Percentiles rank a stretch among this genome's conserved stretches.
Evolutionary conservation across 305 asterid species (phyloP).

Genomic region (Plantago rigida): DNA sequence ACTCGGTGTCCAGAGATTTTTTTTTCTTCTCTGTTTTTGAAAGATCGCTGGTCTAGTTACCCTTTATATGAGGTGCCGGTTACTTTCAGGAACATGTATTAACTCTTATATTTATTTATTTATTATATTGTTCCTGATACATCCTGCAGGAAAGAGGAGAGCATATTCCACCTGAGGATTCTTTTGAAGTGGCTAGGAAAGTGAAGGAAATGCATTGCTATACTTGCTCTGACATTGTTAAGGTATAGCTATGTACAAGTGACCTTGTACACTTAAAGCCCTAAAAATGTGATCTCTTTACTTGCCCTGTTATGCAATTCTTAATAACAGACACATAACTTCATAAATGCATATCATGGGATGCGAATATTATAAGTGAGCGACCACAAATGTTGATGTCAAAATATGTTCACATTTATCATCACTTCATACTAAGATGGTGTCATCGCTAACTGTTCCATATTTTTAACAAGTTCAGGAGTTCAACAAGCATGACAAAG

Average conservation of each 20-base stretch:
- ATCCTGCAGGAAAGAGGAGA: conserved; percentile 87
- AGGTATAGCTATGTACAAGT: conserved; percentile 42
- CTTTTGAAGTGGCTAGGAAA: conserved; percentile 79
- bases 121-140: conserved; percentile 18
- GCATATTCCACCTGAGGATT: conserved; percentile 84
- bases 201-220: conserved; percentile 91
- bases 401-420: neutral
- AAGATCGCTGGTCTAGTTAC: no score
- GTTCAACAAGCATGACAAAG: conserved; percentile 86
- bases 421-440: conserved; percentile 6
- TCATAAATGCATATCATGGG: neutral
- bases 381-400: neutral
- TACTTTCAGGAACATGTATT: neutral
- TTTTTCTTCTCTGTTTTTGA: no score
- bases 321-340: neutral
- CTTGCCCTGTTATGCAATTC: no score
- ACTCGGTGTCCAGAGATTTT: no score
- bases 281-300: conserved; percentile 2
- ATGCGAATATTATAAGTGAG: neutral
- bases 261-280: conserved; percentile 1
- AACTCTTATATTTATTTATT: conserved; percentile 9
- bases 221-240: conserved; percentile 88
- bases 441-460: conserved; percentile 21
- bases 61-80: neutral
- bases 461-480: conserved; percentile 49